Conservation (phyloP, 2,329 filamentous ascomycete species). For the Claviceps pusilla region DNA sequence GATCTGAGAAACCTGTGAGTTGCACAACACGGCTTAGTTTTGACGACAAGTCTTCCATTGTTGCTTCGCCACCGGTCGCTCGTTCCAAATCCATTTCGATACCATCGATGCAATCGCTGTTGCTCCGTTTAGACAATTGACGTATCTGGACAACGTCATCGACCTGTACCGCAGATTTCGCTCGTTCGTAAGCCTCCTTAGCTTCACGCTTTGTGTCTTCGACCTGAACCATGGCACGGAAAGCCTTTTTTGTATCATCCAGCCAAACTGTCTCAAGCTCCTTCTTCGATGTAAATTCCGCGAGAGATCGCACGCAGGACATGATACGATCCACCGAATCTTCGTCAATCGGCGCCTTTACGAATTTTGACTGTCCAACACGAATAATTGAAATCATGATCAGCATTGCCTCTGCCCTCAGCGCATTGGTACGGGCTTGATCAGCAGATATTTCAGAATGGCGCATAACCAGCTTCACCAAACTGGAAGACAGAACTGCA, state of each 20-base stretch:
- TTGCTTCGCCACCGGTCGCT: slow-evolving; percentile 79
- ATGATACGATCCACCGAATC: slow-evolving; percentile 98
- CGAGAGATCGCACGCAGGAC: slow-evolving; percentile 85
- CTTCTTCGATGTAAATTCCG: slow-evolving; percentile 79
- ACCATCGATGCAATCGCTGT: slow-evolving; percentile 65
- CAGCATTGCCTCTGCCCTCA: slow-evolving; percentile 93
- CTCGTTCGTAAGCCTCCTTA: slow-evolving; percentile 82
- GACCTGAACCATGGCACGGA: slow-evolving; percentile 90
- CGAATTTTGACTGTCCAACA: slow-evolving; percentile 96
- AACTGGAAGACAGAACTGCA: slow-evolving; percentile 84
- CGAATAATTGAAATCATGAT: slow-evolving; percentile 99
- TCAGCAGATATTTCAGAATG: slow-evolving; percentile 87
- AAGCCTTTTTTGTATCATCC: slow-evolving; percentile 87
- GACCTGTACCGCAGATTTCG: slow-evolving; percentile 85
- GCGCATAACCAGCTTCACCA: slow-evolving; percentile 96
- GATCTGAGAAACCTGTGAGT: slow-evolving; percentile 92
- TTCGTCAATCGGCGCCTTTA: slow-evolving; percentile 92
- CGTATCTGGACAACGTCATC: slow-evolving; percentile 89
- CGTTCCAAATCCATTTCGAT: slow-evolving; percentile 83
- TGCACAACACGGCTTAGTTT: slow-evolving; percentile 95
- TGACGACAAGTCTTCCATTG: slow-evolving; percentile 71
- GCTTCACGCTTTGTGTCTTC: slow-evolving; percentile 97
- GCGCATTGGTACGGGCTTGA: slow-evolving; percentile 72
- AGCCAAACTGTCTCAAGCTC: slow-evolving; percentile 86
- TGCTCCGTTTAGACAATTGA: slow-evolving; percentile 84